Percentiles rank a stretch among this genome's conserved stretches.
phyloP scores from a whole-genome alignment of 2,329 filamentous ascomycete genomes.

The Rachicladosporium sp. region DNA sequence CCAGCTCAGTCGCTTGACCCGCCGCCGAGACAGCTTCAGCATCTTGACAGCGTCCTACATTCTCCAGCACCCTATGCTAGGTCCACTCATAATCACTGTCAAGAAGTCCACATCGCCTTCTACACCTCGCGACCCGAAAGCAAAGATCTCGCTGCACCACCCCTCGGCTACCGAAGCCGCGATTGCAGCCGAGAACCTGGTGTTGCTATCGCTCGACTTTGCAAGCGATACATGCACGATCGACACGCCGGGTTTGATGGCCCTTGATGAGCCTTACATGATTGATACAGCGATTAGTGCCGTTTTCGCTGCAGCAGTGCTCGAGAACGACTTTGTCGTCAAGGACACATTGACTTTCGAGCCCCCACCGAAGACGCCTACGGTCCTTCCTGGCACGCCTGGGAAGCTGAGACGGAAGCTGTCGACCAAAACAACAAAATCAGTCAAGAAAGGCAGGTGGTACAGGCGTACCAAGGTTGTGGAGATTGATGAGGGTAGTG shows the following conservation, averaged over 20 bases:
- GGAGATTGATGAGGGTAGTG: constrained; percentile 14
- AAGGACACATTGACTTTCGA: constrained; percentile 18
- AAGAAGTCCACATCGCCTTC: constrained; percentile 21
- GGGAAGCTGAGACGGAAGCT: constrained; percentile 13
- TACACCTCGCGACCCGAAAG: constrained; percentile 9
- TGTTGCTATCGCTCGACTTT: constrained; percentile 35
- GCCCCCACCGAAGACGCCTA: constrained; percentile 17
- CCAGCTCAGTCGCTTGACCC: constrained; percentile 51
- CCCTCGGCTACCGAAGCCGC: constrained; percentile 28
- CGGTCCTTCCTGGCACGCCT: neutral
- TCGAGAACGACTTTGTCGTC: constrained; percentile 26
- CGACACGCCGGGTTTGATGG: constrained; percentile 32
- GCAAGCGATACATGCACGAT: constrained; percentile 28
- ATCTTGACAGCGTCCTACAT: constrained; percentile 28
- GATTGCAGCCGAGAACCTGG: constrained; percentile 25
- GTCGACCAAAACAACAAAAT: constrained; percentile 2
- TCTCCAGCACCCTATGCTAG: constrained; percentile 33
- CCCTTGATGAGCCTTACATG: constrained; percentile 33
- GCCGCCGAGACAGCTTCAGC: constrained; percentile 16
- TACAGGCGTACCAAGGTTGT: constrained; percentile 6
- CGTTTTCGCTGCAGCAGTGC: constrained; percentile 33
- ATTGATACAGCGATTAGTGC: constrained; percentile 33
- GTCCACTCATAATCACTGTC: constrained; percentile 30
- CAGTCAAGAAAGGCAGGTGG: constrained; percentile 7
- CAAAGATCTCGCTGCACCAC: constrained; percentile 25